phyloP scores from a whole-genome alignment of 1,139 yeast species.

The Diutina ranongensis region DNA sequence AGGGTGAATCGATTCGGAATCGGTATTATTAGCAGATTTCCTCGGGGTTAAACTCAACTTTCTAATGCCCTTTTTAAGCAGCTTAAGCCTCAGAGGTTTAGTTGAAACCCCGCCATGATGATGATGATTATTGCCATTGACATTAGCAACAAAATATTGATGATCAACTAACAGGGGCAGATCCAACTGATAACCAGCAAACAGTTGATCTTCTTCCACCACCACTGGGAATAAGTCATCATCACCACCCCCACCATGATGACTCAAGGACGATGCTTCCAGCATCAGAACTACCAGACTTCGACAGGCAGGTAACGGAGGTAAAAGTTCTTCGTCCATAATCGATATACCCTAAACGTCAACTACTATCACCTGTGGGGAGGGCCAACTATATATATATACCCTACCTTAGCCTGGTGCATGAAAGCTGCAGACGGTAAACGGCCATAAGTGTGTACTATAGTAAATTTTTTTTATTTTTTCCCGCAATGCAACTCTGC shows the following conservation, averaged over 20 bases:
- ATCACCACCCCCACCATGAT: neutral
- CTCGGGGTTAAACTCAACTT: slow-evolving; percentile 12
- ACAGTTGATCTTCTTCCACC: slow-evolving; percentile 5
- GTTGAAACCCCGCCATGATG: too few relatives aligned
- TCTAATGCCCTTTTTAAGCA: slow-evolving; percentile 27
- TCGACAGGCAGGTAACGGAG: slow-evolving; percentile 3
- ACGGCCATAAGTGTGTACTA: neutral
- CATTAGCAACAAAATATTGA: slow-evolving; percentile 9
- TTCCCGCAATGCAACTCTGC: neutral
- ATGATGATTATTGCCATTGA: neutral
- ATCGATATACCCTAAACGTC: neutral
- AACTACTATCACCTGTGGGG: too few relatives aligned
- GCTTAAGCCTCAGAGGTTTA: slow-evolving; percentile 17
- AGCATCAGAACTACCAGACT: slow-evolving; percentile 1
- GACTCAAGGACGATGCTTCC: neutral
- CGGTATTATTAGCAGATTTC: neutral
- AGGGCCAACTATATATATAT: neutral
- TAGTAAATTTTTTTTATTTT: too few relatives aligned
- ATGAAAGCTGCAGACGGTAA: neutral
- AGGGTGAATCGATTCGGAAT: neutral
- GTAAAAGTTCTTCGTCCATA: slow-evolving; percentile 5
- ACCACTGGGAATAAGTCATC: slow-evolving; percentile 5
- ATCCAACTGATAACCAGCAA: slow-evolving; percentile 17
- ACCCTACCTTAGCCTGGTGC: neutral
- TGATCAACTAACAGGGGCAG: slow-evolving; percentile 14